phyloP scores from a whole-genome alignment of 176 grass and related monocot species.

The Areca catechu region DNA sequence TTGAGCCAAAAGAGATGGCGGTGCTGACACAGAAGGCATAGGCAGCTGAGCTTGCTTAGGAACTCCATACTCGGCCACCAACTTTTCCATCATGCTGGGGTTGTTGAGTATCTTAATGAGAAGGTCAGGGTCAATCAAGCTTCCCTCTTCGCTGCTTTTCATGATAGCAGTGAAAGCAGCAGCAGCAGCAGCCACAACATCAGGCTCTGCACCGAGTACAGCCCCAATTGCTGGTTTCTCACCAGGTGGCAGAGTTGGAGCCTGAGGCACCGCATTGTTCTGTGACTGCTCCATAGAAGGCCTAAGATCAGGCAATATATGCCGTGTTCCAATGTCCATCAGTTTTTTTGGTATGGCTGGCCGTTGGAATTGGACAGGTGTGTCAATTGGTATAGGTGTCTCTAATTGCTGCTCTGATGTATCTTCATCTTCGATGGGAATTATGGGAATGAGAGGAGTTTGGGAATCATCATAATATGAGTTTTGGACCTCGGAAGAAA shows the following conservation, averaged over 20 bases:
- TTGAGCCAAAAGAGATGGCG: background rate
- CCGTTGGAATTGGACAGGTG: constrained; percentile 22
- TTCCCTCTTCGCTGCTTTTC: constrained; percentile 70
- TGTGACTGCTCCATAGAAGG: constrained; percentile 6
- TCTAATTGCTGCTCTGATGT: constrained; percentile 45
- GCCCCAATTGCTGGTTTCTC: constrained; percentile 12
- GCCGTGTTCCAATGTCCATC: background rate
- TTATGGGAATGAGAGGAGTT: constrained; percentile 58
- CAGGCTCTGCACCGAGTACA: constrained; percentile 29
- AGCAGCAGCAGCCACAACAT: constrained; percentile 62
- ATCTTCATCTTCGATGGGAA: constrained; percentile 83
- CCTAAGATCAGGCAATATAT: constrained; percentile 18
- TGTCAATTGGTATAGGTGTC: constrained; percentile 9
- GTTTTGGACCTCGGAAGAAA: constrained; percentile 52
- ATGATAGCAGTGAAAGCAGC: constrained; percentile 80
- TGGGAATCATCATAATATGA: constrained; percentile 48
- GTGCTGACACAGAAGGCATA: background rate
- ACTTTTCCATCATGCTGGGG: constrained; percentile 60
- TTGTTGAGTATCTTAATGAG: constrained; percentile 89
- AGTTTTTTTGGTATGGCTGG: constrained; percentile 26
- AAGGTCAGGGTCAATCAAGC: constrained; percentile 62
- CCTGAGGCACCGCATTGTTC: constrained; percentile 6
- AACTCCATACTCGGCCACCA: constrained; percentile 50
- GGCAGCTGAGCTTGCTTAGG: constrained; percentile 28
- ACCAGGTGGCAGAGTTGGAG: background rate